Percentiles rank a stretch among this genome's conserved stretches.
Evolutionary conservation across 768 basidiomycete species (phyloP).

Genomic region (Xanthoconium purpureum): DNA sequence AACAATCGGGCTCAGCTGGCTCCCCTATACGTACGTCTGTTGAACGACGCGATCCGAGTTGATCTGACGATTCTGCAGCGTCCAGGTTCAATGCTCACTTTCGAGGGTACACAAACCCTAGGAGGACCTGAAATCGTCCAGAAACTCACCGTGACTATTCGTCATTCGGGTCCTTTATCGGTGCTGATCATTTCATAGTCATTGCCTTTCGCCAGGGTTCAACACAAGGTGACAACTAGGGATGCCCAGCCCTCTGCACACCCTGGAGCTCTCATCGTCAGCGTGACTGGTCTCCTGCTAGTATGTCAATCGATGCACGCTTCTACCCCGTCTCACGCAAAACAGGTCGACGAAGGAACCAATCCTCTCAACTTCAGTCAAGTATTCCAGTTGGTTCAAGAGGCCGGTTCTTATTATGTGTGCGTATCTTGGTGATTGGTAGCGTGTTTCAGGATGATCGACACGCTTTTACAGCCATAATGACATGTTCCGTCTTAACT

Average conservation of each 20-base stretch:
- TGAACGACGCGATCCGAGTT: slow-evolving; percentile 25
- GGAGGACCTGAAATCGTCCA: slow-evolving; percentile 58
- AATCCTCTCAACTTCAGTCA: slow-evolving; percentile 91
- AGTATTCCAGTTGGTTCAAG: slow-evolving; percentile 86
- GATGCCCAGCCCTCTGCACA: slow-evolving; percentile 85
- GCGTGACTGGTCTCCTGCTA: slow-evolving; percentile 82
- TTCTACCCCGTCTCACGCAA: slow-evolving; percentile 2
- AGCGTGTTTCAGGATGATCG: slow-evolving; percentile 3
- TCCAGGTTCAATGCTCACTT: slow-evolving; percentile 78
- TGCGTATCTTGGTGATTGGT: slow-evolving; percentile 39
- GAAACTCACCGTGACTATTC: slow-evolving; percentile 63
- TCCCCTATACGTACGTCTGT: slow-evolving; percentile 71
- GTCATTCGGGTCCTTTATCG: neutral
- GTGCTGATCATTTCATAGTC: slow-evolving; percentile 36
- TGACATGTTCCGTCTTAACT: slow-evolving; percentile 91
- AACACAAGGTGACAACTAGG: slow-evolving; percentile 75
- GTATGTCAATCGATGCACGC: slow-evolving; percentile 40
- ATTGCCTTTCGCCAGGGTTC: slow-evolving; percentile 79
- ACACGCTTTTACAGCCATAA: slow-evolving; percentile 54
- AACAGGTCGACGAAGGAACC: slow-evolving; percentile 73
- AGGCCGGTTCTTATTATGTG: slow-evolving; percentile 79
- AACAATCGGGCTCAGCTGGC: slow-evolving; percentile 50
- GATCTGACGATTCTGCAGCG: slow-evolving; percentile 50
- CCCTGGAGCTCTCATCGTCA: slow-evolving; percentile 59
- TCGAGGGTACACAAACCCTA: slow-evolving; percentile 59